Conservation (phyloP, 2,329 filamentous ascomycete genomes). For the Phyllosticta ampelicida region DNA sequence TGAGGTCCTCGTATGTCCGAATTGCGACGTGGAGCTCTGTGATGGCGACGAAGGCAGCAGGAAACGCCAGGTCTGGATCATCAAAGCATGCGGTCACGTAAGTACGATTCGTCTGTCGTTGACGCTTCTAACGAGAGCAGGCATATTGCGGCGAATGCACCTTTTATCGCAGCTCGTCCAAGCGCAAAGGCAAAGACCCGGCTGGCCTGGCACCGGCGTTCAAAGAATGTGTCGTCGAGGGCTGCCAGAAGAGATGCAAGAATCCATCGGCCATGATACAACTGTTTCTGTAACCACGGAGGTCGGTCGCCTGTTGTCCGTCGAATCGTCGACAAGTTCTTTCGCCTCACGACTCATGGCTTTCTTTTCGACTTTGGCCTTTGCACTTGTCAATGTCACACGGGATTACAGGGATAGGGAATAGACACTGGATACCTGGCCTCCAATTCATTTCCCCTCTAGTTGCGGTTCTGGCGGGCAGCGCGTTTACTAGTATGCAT, state of each 20-base stretch:
- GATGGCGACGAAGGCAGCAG: slow-evolving; percentile 50
- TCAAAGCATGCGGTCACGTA: slow-evolving; percentile 89
- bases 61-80: slow-evolving; percentile 85
- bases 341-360: too few species aligned
- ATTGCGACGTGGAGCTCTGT: slow-evolving; percentile 75
- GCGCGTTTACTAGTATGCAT: not conserved
- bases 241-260: slow-evolving; percentile 29
- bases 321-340: too few species aligned
- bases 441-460: not conserved
- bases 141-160: slow-evolving; percentile 45
- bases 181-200: slow-evolving; percentile 30
- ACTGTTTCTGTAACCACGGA: slow-evolving; percentile 24
- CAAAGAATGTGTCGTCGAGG: slow-evolving; percentile 36
- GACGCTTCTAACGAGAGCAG: slow-evolving; percentile 21
- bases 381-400: too few species aligned
- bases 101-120: slow-evolving; percentile 23
- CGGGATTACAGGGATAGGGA: too few species aligned
- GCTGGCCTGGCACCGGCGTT: slow-evolving; percentile 25
- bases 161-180: slow-evolving; percentile 24
- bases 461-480: not conserved
- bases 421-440: too few species aligned
- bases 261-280: slow-evolving; percentile 29
- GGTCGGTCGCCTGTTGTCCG: too few species aligned
- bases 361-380: too few species aligned
- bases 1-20: slow-evolving; percentile 69